Conservation (phyloP, 1,284 basidiomycete species). For the Neotropicomus parvogracilis region DNA sequence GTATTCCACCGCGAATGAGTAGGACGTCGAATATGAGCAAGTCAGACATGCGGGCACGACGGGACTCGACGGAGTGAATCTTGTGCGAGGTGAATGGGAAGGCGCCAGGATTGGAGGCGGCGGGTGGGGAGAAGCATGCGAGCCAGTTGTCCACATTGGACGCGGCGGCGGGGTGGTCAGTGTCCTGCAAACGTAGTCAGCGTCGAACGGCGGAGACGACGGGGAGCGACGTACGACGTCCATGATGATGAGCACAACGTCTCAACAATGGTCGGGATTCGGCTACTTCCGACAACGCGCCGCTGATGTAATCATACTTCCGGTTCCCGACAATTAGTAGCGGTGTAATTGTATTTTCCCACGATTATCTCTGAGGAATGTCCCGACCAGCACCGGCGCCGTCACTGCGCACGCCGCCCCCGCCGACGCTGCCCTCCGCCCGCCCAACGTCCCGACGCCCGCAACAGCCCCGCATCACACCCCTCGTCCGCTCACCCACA, state of each 20-base stretch:
- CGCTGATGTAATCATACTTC: constrained; percentile 14
- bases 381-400: constrained; percentile 5
- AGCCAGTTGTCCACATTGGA: constrained; percentile 26
- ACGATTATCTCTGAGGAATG: constrained; percentile 7
- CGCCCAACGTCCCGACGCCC: constrained; percentile 24
- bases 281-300: constrained; percentile 12
- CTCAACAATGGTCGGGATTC: constrained; percentile 11
- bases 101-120: constrained; percentile 11
- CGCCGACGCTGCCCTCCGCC: constrained; percentile 24
- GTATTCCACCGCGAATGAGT: constrained; percentile 60
- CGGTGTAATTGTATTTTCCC: constrained; percentile 2
- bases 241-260: constrained; percentile 19
- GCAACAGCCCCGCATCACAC: constrained; percentile 22
- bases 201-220: not conserved
- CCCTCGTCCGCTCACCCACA: constrained; percentile 15
- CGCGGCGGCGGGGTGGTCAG: not conserved
- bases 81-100: constrained; percentile 26
- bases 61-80: constrained; percentile 49
- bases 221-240: constrained; percentile 32
- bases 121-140: constrained; percentile 17
- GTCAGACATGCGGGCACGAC: constrained; percentile 60
- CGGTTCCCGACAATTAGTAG: no score
- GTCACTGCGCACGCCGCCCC: constrained; percentile 18
- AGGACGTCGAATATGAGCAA: constrained; percentile 71
- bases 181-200: constrained; percentile 19